A percentile compares a stretch with the other conserved stretches of the same genome.
Conservation (phyloP, 2,329 filamentous ascomycete species). For the Fusarium brachygibbosum region DNA sequence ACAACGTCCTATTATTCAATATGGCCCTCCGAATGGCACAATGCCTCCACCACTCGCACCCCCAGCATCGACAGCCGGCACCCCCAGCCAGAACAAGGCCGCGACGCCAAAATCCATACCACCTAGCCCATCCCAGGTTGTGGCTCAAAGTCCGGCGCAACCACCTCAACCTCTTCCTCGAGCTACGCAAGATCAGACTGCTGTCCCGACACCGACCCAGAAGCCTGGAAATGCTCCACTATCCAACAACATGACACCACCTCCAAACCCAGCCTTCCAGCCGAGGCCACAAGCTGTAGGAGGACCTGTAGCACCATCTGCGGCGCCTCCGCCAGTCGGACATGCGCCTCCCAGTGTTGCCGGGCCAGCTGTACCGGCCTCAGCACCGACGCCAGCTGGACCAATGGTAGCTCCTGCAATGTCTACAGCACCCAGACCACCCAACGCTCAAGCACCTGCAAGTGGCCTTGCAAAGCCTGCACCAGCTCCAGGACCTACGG, state of each 20-base stretch:
- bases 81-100: conserved; percentile 39
- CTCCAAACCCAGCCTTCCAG: conserved; percentile 40
- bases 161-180: conserved; percentile 35
- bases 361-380: conserved; percentile 32
- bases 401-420: conserved; percentile 43
- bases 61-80: conserved; percentile 48
- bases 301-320: conserved; percentile 38
- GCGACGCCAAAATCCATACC: conserved; percentile 35
- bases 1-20: conserved; percentile 71
- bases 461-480: conserved; percentile 36
- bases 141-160: conserved; percentile 38
- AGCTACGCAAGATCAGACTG: conserved; percentile 27
- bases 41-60: conserved; percentile 67
- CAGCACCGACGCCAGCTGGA: conserved; percentile 45
- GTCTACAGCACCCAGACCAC: conserved; percentile 46
- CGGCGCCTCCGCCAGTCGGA: conserved; percentile 40
- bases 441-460: conserved; percentile 34
- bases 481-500: conserved; percentile 27
- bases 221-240: conserved; percentile 36
- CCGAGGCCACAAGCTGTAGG: conserved; percentile 33
- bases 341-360: conserved; percentile 44
- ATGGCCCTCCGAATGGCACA: conserved; percentile 72
- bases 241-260: conserved; percentile 30
- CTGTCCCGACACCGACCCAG: conserved; percentile 26
- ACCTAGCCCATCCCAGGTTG: conserved; percentile 40